phyloP scores from a whole-genome alignment of 371 early-diverging fungal genomes.

The Basidiobolus meristosporus region DNA sequence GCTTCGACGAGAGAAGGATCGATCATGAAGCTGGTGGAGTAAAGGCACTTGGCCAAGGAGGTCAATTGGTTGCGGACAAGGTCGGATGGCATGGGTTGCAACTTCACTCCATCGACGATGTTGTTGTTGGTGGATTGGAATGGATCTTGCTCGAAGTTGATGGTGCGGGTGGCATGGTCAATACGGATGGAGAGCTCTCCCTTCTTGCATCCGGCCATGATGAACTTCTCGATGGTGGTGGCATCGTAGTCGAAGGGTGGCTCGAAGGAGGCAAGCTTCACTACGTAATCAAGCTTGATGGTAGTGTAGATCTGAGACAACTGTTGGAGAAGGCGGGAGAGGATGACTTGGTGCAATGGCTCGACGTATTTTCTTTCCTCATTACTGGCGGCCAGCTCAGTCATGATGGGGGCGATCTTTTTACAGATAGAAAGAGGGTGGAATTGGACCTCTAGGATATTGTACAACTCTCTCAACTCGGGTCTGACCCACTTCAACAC shows the following conservation, averaged over 20 bases:
- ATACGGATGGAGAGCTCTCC: slow-evolving; percentile 89
- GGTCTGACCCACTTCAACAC: slow-evolving; percentile 73
- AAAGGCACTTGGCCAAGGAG: slow-evolving; percentile 51
- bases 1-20: slow-evolving; percentile 53
- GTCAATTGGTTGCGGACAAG: slow-evolving; percentile 70
- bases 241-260: slow-evolving; percentile 69
- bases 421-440: slow-evolving; percentile 93
- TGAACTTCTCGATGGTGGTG: slow-evolving; percentile 83
- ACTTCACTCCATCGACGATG: slow-evolving; percentile 58
- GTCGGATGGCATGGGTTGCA: slow-evolving; percentile 75
- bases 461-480: slow-evolving; percentile 80
- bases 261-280: slow-evolving; percentile 73
- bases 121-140: slow-evolving; percentile 35
- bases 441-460: slow-evolving; percentile 90
- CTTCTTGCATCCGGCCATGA: slow-evolving; percentile 91
- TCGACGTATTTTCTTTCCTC: slow-evolving; percentile 75
- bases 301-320: slow-evolving; percentile 92
- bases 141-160: slow-evolving; percentile 76
- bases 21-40: slow-evolving; percentile 67
- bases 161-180: slow-evolving; percentile 76
- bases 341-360: slow-evolving; percentile 83
- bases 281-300: slow-evolving; percentile 81
- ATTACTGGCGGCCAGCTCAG: slow-evolving; percentile 42
- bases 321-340: slow-evolving; percentile 89
- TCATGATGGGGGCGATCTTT: slow-evolving; percentile 74